phyloP scores from a whole-genome alignment of 2,329 filamentous ascomycete genomes.

The Cadophora sp. region DNA sequence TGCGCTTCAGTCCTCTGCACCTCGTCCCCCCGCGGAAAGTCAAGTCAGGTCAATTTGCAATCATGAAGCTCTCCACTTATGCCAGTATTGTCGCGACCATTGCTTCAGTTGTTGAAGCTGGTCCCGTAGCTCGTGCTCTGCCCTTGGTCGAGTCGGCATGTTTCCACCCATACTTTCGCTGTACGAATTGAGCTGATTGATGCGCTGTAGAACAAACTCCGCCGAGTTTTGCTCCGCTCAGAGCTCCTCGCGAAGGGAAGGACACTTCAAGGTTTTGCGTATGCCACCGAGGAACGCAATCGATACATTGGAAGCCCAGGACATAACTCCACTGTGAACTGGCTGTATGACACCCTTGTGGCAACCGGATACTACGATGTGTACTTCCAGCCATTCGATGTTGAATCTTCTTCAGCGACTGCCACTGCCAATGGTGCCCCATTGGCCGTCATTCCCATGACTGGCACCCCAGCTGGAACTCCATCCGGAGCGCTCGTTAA shows the following conservation, averaged over 20 bases:
- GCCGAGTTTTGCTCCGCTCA: slow-evolving; percentile 23
- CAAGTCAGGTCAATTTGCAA: slow-evolving; percentile 9
- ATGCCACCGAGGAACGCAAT: slow-evolving; percentile 27
- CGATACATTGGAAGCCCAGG: slow-evolving; percentile 31
- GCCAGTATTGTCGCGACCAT: slow-evolving; percentile 18
- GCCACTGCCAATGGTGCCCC: slow-evolving; percentile 24
- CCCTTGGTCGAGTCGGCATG: slow-evolving; percentile 34
- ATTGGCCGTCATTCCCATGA: slow-evolving; percentile 25
- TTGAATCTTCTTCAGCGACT: slow-evolving; percentile 19
- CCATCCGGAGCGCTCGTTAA: slow-evolving; percentile 25
- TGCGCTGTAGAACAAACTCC: slow-evolving; percentile 25
- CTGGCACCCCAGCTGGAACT: slow-evolving; percentile 26
- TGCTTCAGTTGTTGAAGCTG: slow-evolving; percentile 12
- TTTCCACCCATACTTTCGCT: not conserved
- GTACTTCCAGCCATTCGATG: slow-evolving; percentile 27
- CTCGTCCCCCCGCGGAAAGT: not conserved
- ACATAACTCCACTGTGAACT: slow-evolving; percentile 53
- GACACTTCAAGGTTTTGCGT: slow-evolving; percentile 30
- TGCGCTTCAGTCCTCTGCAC: slow-evolving; percentile 7
- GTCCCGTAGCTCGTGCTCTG: slow-evolving; percentile 17
- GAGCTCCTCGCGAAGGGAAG: slow-evolving; percentile 28
- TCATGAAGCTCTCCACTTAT: slow-evolving; percentile 24
- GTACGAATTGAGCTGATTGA: not conserved
- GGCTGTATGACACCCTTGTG: slow-evolving; percentile 43
- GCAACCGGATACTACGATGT: slow-evolving; percentile 34